These are phyloP conservation scores for Pyrenochaeta sp. DNA, from an alignment of 2,329 filamentous ascomycete species.

Conservation along the genomic window DNA sequence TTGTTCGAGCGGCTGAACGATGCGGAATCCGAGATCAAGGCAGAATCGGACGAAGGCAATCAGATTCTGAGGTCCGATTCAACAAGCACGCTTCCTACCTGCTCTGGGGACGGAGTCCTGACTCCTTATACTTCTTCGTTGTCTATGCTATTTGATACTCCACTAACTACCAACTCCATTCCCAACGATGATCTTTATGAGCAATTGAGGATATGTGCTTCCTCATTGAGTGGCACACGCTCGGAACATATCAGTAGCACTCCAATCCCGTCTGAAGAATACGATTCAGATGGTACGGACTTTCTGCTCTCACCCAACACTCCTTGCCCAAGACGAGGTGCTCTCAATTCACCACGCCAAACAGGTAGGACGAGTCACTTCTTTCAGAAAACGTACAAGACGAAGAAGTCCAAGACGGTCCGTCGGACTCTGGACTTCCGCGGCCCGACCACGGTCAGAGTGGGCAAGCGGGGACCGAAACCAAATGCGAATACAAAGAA, in stretches of 20 bases:
- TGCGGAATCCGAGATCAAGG: no score
- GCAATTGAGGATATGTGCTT: not conserved
- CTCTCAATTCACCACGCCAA: no score
- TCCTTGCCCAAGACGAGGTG: slow-evolving; percentile 1
- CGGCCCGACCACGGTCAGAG: no score
- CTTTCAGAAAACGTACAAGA: not conserved
- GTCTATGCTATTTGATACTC: not conserved
- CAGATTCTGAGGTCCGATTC: not conserved
- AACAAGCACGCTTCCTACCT: not conserved
- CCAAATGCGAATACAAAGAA: no score
- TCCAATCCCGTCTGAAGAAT: not conserved
- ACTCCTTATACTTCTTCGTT: not conserved
- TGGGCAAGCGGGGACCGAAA: no score
- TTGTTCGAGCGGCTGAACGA: no score
- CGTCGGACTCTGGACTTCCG: not conserved
- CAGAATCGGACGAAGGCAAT: no score
- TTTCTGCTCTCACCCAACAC: not conserved
- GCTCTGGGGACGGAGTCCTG: not conserved
- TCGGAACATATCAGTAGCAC: not conserved
- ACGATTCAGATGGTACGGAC: slow-evolving; percentile 6
- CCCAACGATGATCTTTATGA: not conserved
- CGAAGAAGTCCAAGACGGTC: not conserved
- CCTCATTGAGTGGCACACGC: not conserved
- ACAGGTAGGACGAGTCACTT: not conserved
- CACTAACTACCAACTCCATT: not conserved